These are phyloP conservation scores for Helicostylum pulchrum DNA, from an alignment of 192 early-diverging fungal species.

Conservation along the genomic window DNA sequence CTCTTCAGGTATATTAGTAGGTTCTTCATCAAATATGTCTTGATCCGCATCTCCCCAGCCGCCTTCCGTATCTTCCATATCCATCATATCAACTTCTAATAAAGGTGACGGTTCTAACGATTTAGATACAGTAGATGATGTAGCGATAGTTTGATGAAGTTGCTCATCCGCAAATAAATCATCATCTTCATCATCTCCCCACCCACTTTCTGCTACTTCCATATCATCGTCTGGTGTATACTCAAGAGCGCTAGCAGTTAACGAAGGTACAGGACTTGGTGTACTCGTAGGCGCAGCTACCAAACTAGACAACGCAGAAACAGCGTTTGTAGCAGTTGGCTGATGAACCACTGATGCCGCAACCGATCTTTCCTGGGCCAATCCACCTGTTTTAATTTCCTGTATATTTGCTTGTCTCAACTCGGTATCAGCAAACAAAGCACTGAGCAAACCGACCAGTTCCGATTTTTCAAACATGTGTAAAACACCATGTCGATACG, in stretches of 20 bases:
- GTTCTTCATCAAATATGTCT: conserved; percentile 11
- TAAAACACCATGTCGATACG: conserved; percentile 43
- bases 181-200: conserved; percentile 18
- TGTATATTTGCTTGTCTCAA: conserved; percentile 43
- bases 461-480: conserved; percentile 45
- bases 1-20: not conserved
- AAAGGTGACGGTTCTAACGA: not conserved
- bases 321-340: not conserved
- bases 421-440: conserved; percentile 56
- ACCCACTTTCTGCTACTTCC: not conserved
- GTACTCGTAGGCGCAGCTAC: not conserved
- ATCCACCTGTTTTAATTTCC: conserved; percentile 39
- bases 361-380: not conserved
- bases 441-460: conserved; percentile 46
- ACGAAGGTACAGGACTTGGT: no score
- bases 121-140: no score
- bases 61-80: conserved; percentile 8
- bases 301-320: not conserved
- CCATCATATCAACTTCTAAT: not conserved
- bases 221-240: not conserved
- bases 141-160: not conserved
- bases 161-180: conserved; percentile 8
- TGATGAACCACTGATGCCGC: not conserved
- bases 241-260: no score
- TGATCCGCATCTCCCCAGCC: conserved; percentile 27